A percentile compares a stretch with the other conserved stretches of the same genome.
Evolutionary conservation across 2,329 filamentous ascomycete species (phyloP).

Genomic region (Colletotrichum costaricense): DNA sequence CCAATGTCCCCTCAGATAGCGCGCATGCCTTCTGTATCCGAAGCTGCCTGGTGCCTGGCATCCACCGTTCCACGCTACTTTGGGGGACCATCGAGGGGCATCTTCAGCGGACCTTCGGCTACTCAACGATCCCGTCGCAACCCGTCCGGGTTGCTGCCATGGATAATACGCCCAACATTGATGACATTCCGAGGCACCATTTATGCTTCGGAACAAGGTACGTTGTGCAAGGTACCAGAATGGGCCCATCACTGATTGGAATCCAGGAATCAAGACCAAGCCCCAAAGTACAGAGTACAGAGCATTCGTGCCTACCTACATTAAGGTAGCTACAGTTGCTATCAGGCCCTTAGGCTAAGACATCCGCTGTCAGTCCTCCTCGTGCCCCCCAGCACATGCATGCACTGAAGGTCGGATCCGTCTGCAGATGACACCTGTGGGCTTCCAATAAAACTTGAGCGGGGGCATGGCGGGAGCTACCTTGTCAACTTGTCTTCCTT

Average conservation of each 20-base stretch:
- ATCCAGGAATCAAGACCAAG: neutral
- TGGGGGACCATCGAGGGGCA: neutral
- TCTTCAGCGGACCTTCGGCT: constrained; percentile 29
- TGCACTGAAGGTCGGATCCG: constrained; percentile 34
- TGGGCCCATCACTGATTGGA: neutral
- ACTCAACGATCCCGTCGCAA: constrained; percentile 16
- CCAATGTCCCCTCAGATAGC: constrained; percentile 16
- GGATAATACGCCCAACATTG: constrained; percentile 1
- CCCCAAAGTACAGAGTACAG: neutral
- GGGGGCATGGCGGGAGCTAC: constrained; percentile 28
- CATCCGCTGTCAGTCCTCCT: constrained; percentile 15
- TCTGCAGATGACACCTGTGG: constrained; percentile 34
- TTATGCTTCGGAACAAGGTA: neutral
- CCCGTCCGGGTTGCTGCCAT: constrained; percentile 4
- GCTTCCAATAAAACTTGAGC: constrained; percentile 31
- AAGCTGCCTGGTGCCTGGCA: constrained; percentile 21
- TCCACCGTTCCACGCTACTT: constrained; percentile 21
- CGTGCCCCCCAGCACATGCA: constrained; percentile 29
- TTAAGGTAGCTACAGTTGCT: too few relatives aligned
- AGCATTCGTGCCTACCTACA: neutral
- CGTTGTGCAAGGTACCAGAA: neutral
- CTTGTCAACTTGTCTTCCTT: neutral
- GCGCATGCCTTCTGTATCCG: constrained; percentile 24
- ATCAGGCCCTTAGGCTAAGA: neutral
- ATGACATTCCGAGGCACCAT: constrained; percentile 9